Base-by-base conservation (phyloP, 352 stramenopile genomes). In the Pythium aphanidermatum region DNA sequence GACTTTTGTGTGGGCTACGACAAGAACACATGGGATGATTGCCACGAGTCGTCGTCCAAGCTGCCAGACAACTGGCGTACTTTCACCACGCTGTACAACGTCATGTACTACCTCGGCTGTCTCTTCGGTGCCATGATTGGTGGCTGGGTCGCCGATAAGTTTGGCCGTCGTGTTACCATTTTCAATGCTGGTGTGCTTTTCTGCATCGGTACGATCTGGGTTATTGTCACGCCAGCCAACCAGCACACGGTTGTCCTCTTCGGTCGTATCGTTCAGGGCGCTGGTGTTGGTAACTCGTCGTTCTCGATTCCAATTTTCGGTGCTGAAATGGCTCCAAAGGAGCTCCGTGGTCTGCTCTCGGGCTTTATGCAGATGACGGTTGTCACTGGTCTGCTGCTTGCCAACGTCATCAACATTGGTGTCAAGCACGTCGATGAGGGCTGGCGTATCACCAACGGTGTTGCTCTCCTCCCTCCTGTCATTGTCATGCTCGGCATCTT, bases 321-420 rank as follows among this genome's bases (percentile, higher is more conserved):
- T 38, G 68, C 71, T 5, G 71, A 83, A 50, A 78, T 80, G 65
- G 63, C 66, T 4, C 72, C 69, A 25, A 81, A 82, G 53, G 69
- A 84, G 33, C 51, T 84, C 20, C 66, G 72, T 12, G 72, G 72
- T 10, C 69, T 84, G 25, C 59, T 83, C 17, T 73, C 68, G 24
- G 71, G 71, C 17, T 83, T 81, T 31, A 83, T 80, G 68, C 69
- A 81, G 45, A 77, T 81, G 69, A 73, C 65, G 10, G 52, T 80
- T 39, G 64, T 72, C 31, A 80, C 68, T 7, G 68, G 70, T 12
- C 41, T 80, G 4, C 47, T 77, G 2, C 20, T 63, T 6, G 51
- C 61, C 12, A 70, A 65, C 45, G 40, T 45, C 44, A 46, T 64
- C 42, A 63, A 63, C 55, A 46, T 51, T 28, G 42, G 30, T 16